phyloP scores from a whole-genome alignment of 192 early-diverging fungal genomes.

The Coemansia sp. region DNA sequence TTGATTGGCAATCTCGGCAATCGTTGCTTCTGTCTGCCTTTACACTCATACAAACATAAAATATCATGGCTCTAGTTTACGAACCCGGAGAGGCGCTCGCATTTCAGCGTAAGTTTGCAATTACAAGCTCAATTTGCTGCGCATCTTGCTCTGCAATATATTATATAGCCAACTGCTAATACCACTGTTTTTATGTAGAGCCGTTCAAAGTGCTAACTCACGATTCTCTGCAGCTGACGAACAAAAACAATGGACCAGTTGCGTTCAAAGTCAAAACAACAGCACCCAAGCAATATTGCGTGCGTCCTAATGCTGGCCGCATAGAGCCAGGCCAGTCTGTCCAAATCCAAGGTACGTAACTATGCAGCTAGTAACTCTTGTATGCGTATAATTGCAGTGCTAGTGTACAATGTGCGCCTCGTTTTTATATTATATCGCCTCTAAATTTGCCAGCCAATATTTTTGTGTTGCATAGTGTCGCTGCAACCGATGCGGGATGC shows the following conservation, averaged over 20 bases:
- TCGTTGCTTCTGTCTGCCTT: not conserved
- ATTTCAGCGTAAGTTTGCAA: constrained; percentile 60
- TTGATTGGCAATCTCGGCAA: not conserved
- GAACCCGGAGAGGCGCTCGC: constrained; percentile 58
- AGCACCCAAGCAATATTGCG: constrained; percentile 96
- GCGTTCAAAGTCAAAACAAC: constrained; percentile 99
- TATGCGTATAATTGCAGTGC: not conserved
- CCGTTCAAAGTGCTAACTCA: constrained; percentile 65
- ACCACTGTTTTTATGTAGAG: constrained; percentile 36
- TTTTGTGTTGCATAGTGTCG: constrained; percentile 61
- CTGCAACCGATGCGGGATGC: constrained; percentile 89
- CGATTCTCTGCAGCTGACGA: constrained; percentile 60
- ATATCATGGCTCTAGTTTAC: constrained; percentile 61
- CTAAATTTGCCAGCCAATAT: too few species aligned
- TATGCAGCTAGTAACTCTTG: not conserved
- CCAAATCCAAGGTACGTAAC: constrained; percentile 71
- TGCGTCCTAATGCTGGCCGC: constrained; percentile 86
- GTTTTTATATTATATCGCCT: too few species aligned
- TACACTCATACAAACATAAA: too few species aligned
- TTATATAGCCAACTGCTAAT: too few species aligned
- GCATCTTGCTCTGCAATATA: too few species aligned
- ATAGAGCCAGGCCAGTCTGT: constrained; percentile 66
- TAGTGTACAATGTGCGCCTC: too few species aligned
- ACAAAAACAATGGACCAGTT: constrained; percentile 65
- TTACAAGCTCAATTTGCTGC: constrained; percentile 1